A percentile compares a stretch with the other conserved stretches of the same genome.
These are phyloP conservation scores for Amyloporia xantha DNA, from an alignment of 768 basidiomycete species.

Conservation along the genomic window DNA sequence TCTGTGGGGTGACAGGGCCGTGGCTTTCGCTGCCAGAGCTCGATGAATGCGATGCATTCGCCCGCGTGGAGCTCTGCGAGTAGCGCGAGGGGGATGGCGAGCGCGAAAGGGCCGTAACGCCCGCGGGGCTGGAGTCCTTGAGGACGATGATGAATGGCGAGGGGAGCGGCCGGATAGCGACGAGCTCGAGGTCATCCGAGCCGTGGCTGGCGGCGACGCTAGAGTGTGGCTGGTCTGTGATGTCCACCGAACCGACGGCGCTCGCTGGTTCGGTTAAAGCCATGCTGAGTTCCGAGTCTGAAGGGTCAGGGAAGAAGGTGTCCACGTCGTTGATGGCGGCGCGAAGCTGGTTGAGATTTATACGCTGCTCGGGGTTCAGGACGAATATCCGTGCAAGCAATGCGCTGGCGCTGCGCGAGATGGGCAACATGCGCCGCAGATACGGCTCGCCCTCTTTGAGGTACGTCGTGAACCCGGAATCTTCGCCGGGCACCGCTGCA, in stretches of 20 bases:
- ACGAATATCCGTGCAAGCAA: constrained; percentile 26
- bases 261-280: not conserved
- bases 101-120: not conserved
- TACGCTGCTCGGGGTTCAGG: constrained; percentile 24
- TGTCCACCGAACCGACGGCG: constrained; percentile 2
- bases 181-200: not conserved
- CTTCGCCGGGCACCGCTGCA: constrained; percentile 60
- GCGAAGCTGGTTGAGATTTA: constrained; percentile 39
- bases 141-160: not conserved
- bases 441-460: constrained; percentile 65
- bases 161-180: constrained; percentile 1
- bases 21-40: constrained; percentile 9
- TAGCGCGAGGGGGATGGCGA: not conserved
- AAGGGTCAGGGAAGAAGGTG: constrained; percentile 43
- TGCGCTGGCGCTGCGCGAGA: constrained; percentile 23
- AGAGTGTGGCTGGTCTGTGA: not conserved
- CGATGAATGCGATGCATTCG: not conserved
- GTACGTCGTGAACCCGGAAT: constrained; percentile 84
- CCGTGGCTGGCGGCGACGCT: not conserved
- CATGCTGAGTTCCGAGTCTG: not conserved
- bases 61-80: not conserved
- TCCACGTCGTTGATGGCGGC: constrained; percentile 47
- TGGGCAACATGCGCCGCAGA: constrained; percentile 41
- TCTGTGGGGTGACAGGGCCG: constrained; percentile 16
- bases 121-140: not conserved